These are phyloP conservation scores for Phaeosphaeriaceae sp. DNA, from an alignment of 2,329 filamentous ascomycete species.

Conservation along the genomic window DNA sequence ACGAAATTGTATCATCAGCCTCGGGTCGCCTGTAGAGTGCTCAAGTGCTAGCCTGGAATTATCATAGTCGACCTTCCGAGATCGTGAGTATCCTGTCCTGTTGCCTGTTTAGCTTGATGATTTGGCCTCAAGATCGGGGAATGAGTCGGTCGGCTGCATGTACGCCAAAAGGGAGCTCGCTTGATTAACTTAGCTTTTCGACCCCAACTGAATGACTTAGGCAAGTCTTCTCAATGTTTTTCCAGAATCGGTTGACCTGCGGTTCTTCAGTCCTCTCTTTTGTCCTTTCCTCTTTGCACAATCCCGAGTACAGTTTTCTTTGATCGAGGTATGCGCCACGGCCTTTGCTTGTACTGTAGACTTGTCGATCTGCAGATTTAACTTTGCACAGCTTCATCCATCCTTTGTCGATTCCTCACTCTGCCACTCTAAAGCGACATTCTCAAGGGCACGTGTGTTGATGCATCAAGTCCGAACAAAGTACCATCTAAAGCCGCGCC, in stretches of 20 bases:
- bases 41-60: not conserved
- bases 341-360: no score
- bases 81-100: not conserved
- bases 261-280: not conserved
- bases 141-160: not conserved
- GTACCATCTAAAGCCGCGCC: no score
- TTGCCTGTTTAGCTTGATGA: not conserved
- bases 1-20: not conserved
- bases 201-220: not conserved
- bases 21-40: not conserved
- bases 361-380: no score
- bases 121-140: not conserved
- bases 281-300: not conserved
- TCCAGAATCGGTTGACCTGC: not conserved
- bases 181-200: not conserved
- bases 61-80: not conserved
- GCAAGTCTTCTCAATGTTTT: not conserved
- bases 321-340: no score
- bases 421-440: no score
- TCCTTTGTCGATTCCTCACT: no score
- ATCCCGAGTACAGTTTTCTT: not conserved
- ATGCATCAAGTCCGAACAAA: no score
- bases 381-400: no score
- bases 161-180: not conserved
- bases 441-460: no score